Conservation (phyloP, 148 eudicot species). For the Rhododendron kiyosumense region DNA sequence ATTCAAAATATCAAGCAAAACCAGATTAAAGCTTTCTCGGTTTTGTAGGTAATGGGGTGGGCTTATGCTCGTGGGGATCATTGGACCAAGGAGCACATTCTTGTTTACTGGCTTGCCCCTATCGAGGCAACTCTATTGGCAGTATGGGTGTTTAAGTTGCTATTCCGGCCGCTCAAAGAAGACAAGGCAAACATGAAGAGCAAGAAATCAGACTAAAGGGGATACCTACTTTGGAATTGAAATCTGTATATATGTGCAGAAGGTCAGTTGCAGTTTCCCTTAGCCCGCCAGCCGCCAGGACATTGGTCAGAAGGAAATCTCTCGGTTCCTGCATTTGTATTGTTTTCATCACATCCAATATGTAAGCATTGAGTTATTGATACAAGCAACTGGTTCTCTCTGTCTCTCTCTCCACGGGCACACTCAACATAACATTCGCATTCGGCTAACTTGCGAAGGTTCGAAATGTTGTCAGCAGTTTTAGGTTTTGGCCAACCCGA, state of each 20-base stretch:
- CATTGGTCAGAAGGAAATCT: neutral
- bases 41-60: constrained; percentile 78
- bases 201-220: constrained; percentile 28
- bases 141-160: constrained; percentile 53
- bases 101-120: constrained; percentile 98
- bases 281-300: neutral
- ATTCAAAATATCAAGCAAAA: neutral
- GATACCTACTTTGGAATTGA: neutral
- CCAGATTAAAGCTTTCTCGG: constrained; percentile 3
- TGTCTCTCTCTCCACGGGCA: neutral
- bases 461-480: neutral
- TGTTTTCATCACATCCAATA: neutral
- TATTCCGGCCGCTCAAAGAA: constrained; percentile 30
- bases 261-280: neutral
- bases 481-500: neutral
- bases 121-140: constrained; percentile 66
- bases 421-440: neutral
- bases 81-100: constrained; percentile 69
- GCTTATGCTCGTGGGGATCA: constrained; percentile 86
- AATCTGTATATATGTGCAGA: neutral
- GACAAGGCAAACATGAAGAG: constrained; percentile 31
- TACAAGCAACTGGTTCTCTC: neutral
- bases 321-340: neutral
- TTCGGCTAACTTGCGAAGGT: neutral
- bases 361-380: neutral